These are phyloP conservation scores for Lasiosphaeris hirsuta DNA, from an alignment of 495 filamentous ascomycete species.

Conservation along the genomic window DNA sequence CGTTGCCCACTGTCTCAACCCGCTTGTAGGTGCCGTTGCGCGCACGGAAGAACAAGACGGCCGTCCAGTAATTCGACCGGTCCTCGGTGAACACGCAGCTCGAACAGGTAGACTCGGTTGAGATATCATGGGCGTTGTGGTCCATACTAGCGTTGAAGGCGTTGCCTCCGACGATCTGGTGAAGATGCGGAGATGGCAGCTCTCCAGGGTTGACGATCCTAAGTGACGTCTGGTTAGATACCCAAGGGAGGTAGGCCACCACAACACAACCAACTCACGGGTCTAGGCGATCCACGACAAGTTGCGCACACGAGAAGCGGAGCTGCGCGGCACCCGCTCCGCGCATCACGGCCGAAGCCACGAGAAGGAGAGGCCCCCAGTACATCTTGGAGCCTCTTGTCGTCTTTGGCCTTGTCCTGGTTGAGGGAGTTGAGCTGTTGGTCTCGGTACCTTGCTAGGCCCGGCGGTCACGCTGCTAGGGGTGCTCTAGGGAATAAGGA, in stretches of 20 bases:
- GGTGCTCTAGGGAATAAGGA: too few species aligned
- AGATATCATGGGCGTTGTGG: slow-evolving; percentile 19
- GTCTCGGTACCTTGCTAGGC: too few species aligned
- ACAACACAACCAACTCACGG: background rate
- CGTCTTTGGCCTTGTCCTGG: too few species aligned
- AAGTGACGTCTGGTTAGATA: background rate
- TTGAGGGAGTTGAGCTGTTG: too few species aligned
- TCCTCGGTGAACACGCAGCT: slow-evolving; percentile 32
- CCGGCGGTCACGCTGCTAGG: too few species aligned
- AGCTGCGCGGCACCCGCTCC: background rate
- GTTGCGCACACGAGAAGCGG: background rate
- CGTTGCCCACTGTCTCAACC: slow-evolving; percentile 26
- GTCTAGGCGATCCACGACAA: background rate
- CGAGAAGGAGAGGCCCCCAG: too few species aligned
- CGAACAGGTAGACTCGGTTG: slow-evolving; percentile 29
- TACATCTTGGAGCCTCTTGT: too few species aligned
- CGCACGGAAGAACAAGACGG: slow-evolving; percentile 35
- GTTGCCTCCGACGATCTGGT: slow-evolving; percentile 30
- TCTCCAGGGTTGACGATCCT: slow-evolving; percentile 17
- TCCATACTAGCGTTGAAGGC: slow-evolving; percentile 33
- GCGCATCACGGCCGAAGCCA: too few species aligned
- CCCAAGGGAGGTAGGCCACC: too few species aligned
- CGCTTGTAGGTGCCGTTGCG: slow-evolving; percentile 38
- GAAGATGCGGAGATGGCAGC: slow-evolving; percentile 17
- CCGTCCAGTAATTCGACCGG: slow-evolving; percentile 44